A percentile compares a stretch with the other conserved stretches of the same genome.
Conservation (phyloP, 768 basidiomycete species). For the Podaxis pistillaris region DNA sequence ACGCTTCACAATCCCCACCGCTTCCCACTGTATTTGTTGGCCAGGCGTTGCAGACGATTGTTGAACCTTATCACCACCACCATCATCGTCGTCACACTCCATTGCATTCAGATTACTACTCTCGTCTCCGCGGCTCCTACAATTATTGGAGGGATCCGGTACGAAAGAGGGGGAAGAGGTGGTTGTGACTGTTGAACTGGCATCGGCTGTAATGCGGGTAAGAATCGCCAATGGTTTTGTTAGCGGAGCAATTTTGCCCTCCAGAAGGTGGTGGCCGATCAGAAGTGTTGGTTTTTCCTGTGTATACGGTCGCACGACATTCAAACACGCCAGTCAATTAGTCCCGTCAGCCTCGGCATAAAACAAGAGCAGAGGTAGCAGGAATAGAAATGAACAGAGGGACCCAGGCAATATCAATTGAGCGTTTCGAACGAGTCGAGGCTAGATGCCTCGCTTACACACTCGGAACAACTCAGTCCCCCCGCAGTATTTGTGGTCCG, state of each 20-base stretch:
- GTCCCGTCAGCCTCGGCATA: not conserved
- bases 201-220: slow-evolving; percentile 33
- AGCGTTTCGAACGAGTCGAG: no score
- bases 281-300: slow-evolving; percentile 77
- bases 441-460: no score
- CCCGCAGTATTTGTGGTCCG: not conserved
- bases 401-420: not conserved
- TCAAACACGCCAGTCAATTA: not conserved
- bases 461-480: not conserved
- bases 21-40: slow-evolving; percentile 46
- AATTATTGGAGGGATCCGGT: slow-evolving; percentile 4
- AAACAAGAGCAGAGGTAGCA: not conserved
- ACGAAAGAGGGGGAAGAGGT: not conserved
- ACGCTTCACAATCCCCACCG: slow-evolving; percentile 70
- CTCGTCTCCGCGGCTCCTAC: not conserved
- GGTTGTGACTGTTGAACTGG: not conserved
- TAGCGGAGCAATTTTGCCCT: slow-evolving; percentile 77
- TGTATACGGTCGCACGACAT: not conserved
- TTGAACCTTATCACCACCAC: slow-evolving; percentile 8
- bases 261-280: slow-evolving; percentile 89
- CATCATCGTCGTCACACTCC: slow-evolving; percentile 1
- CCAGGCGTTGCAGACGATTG: not conserved
- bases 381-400: not conserved
- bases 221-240: slow-evolving; percentile 84
- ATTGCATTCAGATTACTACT: not conserved